Evolutionary conservation across 306 rosid genomes (phyloP), one percentile per base, ranked within the genome.

Genomic region (Glycyrrhiza uralensis): DNA sequence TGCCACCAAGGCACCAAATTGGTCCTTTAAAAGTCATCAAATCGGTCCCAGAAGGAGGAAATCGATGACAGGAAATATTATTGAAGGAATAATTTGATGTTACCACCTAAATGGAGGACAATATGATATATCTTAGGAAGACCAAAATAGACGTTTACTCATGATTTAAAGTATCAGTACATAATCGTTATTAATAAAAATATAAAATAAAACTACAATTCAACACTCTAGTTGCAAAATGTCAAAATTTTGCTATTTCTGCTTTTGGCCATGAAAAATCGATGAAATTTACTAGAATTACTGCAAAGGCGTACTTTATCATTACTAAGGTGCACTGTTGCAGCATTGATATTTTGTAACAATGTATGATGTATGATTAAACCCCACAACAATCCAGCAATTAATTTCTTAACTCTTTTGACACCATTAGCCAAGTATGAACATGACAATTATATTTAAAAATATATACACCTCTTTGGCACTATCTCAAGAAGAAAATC

Each of bases 231-330:
- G 29, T 28, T 45, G 76, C 38, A 59, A 54, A 72, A 19, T n/a
- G 49, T 17, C n/a, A 42, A 29, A n/a, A 41, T 28, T 14, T 35
- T 17, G 46, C 17, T 14, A 58, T 12, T 58, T 45, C 38, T 32
- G 41, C 6, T 74, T 46, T 46, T 33, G 38, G 4, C 71, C 49
- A 44, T n/a, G 26, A 22, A 71, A 57, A 62, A 47, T 22, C 28
- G 58, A 22, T 61, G 17, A 61, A 54, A 35, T 44, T 57, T 57
- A 20, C 60, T 57, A 59, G 23, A 59, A 72, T 30, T 9, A 72
- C 49, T 19, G 57, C 24, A 32, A 29, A 2, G 19, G 11, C 60
- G 59, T 22, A n/a, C 17, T 9, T 29, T 63, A n/a, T 30, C 52
- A n/a, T 32, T n/a, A 46, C 18, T 8, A 32, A 23, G 24, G n/a